Conservation (phyloP, 148 eudicot genomes). For the Chenopodium berlandieri region DNA sequence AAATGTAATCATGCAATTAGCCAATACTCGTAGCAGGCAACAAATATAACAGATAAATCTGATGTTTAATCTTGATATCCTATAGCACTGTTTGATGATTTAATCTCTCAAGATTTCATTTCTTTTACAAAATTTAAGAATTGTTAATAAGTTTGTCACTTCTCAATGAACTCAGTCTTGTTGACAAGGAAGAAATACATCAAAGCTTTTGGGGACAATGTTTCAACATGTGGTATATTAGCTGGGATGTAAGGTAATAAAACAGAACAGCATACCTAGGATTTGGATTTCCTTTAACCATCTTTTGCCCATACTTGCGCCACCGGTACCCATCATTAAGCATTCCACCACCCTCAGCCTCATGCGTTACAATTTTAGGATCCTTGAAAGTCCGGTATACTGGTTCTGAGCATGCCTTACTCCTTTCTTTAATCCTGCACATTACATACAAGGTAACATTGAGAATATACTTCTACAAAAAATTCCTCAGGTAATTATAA, state of each 20-base stretch:
- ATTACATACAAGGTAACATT: conserved; percentile 7
- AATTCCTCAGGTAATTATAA: neutral
- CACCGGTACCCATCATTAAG: conserved; percentile 84
- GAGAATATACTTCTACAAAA: neutral
- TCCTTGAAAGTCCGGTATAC: conserved; percentile 55
- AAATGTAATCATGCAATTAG: neutral
- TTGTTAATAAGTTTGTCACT: neutral
- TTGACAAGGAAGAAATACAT: neutral
- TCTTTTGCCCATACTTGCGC: conserved; percentile 95
- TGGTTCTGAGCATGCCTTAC: conserved; percentile 35
- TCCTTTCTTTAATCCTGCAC: conserved; percentile 59
- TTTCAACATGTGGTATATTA: neutral
- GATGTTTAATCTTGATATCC: neutral
- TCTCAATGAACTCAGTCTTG: neutral
- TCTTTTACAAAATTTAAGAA: no score
- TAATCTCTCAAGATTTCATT: neutral
- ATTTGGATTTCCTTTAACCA: conserved; percentile 81
- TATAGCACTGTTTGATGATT: neutral
- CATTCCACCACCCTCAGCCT: conserved; percentile 59
- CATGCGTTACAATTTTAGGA: conserved; percentile 69
- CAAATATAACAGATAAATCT: neutral
- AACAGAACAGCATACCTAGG: conserved; percentile 55
- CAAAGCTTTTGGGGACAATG: neutral
- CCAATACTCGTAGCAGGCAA: neutral
- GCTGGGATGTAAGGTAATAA: neutral